A percentile compares a stretch with the other conserved stretches of the same genome.
These are phyloP conservation scores for Ogataea trehalophila DNA, from an alignment of 805 yeast species.

Conservation along the genomic window DNA sequence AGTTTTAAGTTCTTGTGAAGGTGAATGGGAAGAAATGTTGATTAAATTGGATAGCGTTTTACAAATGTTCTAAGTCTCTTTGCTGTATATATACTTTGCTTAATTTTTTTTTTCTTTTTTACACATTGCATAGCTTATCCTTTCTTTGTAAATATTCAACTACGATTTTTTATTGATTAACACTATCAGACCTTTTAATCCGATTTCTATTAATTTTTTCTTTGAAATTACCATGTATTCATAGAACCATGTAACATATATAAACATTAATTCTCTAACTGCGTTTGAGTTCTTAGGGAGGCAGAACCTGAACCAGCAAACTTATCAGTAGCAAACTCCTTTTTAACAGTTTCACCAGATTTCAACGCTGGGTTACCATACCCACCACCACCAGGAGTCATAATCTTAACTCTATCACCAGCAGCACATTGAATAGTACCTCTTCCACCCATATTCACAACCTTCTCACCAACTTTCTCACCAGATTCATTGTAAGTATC, in stretches of 20 bases:
- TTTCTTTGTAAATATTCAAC: no score
- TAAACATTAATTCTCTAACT: constrained; percentile 27
- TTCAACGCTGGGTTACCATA: constrained; percentile 41
- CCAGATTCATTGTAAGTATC: constrained; percentile 25
- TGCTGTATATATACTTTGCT: neutral
- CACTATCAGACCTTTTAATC: no score
- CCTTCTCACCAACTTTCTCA: constrained; percentile 30
- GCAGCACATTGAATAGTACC: constrained; percentile 49
- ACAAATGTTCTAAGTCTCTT: constrained; percentile 48
- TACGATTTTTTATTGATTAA: no score
- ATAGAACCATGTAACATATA: neutral
- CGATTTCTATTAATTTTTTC: no score
- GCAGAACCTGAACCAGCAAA: constrained; percentile 30
- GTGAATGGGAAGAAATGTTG: constrained; percentile 90
- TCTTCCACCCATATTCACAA: constrained; percentile 64
- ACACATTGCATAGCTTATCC: no score
- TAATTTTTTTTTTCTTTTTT: neutral
- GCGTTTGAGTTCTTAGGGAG: constrained; percentile 26
- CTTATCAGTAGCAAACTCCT: constrained; percentile 10
- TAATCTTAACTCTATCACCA: constrained; percentile 65
- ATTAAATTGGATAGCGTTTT: constrained; percentile 76
- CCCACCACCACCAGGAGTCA: constrained; percentile 88
- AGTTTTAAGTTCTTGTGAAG: constrained; percentile 72
- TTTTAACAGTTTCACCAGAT: neutral
- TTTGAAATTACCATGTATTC: neutral